phyloP scores from a whole-genome alignment of 352 stramenopile genomes.

The Globisporangium solare region DNA sequence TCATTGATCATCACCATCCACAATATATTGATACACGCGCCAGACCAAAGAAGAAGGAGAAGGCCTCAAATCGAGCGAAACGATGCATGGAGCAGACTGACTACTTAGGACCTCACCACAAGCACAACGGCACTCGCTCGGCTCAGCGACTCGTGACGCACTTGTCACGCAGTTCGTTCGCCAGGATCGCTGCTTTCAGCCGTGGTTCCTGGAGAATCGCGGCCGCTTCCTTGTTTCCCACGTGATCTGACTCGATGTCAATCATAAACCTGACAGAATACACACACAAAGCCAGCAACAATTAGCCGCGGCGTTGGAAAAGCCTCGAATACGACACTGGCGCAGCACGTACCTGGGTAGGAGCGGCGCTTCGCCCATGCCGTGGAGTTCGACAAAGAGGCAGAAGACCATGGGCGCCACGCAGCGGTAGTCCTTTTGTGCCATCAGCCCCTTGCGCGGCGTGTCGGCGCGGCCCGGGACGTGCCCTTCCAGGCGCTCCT shows the following conservation, averaged over 20 bases:
- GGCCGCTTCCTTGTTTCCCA: slow-evolving; percentile 14
- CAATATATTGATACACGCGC: slow-evolving; percentile 1
- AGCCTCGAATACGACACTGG: no score
- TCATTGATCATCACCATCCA: no score
- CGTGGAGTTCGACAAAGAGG: slow-evolving; percentile 57
- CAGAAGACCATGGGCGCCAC: slow-evolving; percentile 79
- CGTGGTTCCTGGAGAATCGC: slow-evolving; percentile 23
- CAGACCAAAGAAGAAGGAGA: neutral
- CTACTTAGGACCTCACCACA: no score
- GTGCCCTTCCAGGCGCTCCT: slow-evolving; percentile 20
- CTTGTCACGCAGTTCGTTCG: slow-evolving; percentile 31
- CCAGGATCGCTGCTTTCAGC: slow-evolving; percentile 28
- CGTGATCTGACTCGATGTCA: slow-evolving; percentile 23
- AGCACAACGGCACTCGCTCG: no score
- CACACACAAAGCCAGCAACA: neutral
- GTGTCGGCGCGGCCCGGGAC: slow-evolving; percentile 33
- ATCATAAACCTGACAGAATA: slow-evolving; percentile 18
- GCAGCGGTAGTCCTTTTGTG: slow-evolving; percentile 57
- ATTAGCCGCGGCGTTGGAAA: no score
- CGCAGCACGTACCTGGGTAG: slow-evolving; percentile 18
- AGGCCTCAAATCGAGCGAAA: no score
- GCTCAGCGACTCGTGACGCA: slow-evolving; percentile 14
- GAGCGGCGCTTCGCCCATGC: slow-evolving; percentile 32
- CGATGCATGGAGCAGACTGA: no score
- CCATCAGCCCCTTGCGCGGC: slow-evolving; percentile 31